Evolutionary conservation across 441 rosid species (phyloP), one percentile per base, ranked within the genome.

Genomic region (Pelargonium fulgidum): DNA sequence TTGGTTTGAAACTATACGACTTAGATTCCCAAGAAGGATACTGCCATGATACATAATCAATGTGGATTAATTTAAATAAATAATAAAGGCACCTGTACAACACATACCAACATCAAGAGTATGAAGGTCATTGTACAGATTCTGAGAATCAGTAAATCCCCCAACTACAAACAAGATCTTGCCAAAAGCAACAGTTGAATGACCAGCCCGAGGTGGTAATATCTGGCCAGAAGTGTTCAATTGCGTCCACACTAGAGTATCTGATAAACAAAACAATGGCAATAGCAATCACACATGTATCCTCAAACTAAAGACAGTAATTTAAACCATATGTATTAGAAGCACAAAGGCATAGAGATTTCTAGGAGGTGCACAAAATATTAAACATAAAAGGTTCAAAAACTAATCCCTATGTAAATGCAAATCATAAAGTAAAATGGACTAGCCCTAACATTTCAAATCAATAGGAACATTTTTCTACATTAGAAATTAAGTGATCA

Each of bases 171-270:
- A 89, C 61, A 93, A 76, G 71, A 85, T 82, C 82, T 85, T 93
- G 80, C 99, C 93, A 77, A 91, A 81, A 68, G 95, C 83, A 78
- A 88, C 85, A 16, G 99, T 81, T 12, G 93, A 83, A 77, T 91
- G 96, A 41, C 99, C 99, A 75, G 97, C 99, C 78, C 97, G 89
- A 69, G 99, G 97, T 67, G 97, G 74, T 81, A 93, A 70, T 74
- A 79, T 80, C 76, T 82, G 85, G 73, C 99, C 97, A 11, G 87
- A 71, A 48, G 96, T 82, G 62, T 68, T 82, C 79, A 94, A 79
- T 86, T 94, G 92, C 77, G 80, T 94, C 99, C 97, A 94, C 63
- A 75, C 77, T 59, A 91, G 87, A 75, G 96, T 88, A 73, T 91
- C 99, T 94, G 72, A 70, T 56, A 70, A 50, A 65, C 47, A 73